These are phyloP conservation scores for Eucalyptus sp. DNA, from an alignment of 345 rosid species.

Conservation along the genomic window DNA sequence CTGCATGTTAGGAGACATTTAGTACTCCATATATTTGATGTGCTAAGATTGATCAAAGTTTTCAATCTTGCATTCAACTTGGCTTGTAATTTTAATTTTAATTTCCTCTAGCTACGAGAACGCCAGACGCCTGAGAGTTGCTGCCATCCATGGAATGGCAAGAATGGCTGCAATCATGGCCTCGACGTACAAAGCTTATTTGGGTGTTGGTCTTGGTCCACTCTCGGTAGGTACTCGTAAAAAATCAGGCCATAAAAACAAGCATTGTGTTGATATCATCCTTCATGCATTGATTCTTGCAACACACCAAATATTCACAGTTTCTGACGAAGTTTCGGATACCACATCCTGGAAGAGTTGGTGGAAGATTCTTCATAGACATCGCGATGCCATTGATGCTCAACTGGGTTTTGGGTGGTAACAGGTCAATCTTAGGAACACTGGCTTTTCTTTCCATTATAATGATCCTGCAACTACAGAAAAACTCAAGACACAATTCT, in stretches of 20 bases:
- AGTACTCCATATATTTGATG: background rate
- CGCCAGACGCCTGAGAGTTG: slow-evolving; percentile 68
- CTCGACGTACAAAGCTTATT: slow-evolving; percentile 84
- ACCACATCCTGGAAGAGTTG: slow-evolving; percentile 86
- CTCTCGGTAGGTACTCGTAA: slow-evolving; percentile 40
- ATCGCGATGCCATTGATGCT: slow-evolving; percentile 81
- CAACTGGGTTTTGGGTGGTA: slow-evolving; percentile 86
- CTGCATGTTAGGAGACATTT: background rate
- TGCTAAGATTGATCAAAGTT: background rate
- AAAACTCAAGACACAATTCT: background rate
- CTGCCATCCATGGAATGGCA: slow-evolving; percentile 82
- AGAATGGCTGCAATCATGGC: slow-evolving; percentile 97
- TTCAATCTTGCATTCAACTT: background rate
- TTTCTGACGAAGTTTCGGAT: slow-evolving; percentile 78
- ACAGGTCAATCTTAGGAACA: slow-evolving; percentile 41
- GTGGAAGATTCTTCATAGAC: slow-evolving; percentile 72
- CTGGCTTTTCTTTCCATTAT: background rate
- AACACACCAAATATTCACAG: slow-evolving; percentile 15
- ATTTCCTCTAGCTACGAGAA: slow-evolving; percentile 49
- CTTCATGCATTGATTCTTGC: background rate
- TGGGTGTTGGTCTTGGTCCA: slow-evolving; percentile 97
- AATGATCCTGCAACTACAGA: background rate
- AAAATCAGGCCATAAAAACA: background rate
- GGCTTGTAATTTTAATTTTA: background rate
- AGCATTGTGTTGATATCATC: background rate